phyloP scores from a whole-genome alignment of 2,329 filamentous ascomycete genomes.

The Parasarocladium wereldwijsianum region DNA sequence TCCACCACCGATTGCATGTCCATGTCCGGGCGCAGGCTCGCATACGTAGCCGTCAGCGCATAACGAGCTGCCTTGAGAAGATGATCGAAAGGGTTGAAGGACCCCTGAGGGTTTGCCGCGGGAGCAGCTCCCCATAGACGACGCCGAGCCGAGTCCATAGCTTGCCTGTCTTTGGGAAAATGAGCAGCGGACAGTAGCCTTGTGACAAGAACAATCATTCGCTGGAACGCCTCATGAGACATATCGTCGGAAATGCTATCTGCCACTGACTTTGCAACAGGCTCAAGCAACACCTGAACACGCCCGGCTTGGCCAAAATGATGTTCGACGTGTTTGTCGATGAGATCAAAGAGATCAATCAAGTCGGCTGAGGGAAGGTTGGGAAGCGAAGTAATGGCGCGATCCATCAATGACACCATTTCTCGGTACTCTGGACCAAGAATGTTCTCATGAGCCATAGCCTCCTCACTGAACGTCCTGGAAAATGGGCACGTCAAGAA shows the following conservation, averaged over 20 bases:
- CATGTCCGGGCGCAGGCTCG: conserved; percentile 22
- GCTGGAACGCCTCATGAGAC: neutral
- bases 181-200: conserved; percentile 18
- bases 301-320: conserved; percentile 56
- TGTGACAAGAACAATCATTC: neutral
- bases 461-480: conserved; percentile 9
- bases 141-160: conserved; percentile 49
- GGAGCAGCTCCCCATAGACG: conserved; percentile 42
- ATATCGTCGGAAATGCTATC: conserved; percentile 16
- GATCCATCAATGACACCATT: conserved; percentile 50
- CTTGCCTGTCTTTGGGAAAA: conserved; percentile 44
- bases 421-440: conserved; percentile 57
- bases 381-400: conserved; percentile 37
- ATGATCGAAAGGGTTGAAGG: conserved; percentile 48
- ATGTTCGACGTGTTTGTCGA: conserved; percentile 40
- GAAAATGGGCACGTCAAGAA: conserved; percentile 16
- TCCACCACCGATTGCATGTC: conserved; percentile 20
- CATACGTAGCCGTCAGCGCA: conserved; percentile 41
- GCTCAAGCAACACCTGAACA: conserved; percentile 54
- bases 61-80: conserved; percentile 46
- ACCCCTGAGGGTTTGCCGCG: conserved; percentile 21
- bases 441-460: conserved; percentile 22
- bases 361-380: conserved; percentile 31
- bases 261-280: conserved; percentile 43
- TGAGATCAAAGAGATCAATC: conserved; percentile 39